A percentile compares a stretch with the other conserved stretches of the same genome.
These are phyloP conservation scores for Tilletia indica DNA, from an alignment of 1,284 basidiomycete genomes.

Conservation along the genomic window DNA sequence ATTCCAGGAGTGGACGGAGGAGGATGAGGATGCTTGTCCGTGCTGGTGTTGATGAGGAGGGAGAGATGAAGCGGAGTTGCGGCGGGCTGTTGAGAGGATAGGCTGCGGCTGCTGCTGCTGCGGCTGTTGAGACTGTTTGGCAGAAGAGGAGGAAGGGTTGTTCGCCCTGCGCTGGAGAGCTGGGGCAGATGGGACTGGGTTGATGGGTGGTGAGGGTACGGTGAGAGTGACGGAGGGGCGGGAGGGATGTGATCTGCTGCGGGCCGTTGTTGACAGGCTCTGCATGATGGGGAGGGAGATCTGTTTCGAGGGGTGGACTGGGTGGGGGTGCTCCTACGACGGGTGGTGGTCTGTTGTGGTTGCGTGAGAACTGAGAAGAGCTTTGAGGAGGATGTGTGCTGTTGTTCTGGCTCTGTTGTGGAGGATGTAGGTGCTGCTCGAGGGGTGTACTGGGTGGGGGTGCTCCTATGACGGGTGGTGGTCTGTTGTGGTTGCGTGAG, in stretches of 20 bases:
- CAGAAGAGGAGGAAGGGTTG: background rate
- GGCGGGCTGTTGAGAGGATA: background rate
- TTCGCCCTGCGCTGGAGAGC: background rate
- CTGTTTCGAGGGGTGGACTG: conserved; percentile 11
- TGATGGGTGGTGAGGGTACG: conserved; percentile 4
- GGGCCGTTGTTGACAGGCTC: background rate
- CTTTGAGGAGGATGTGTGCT: background rate
- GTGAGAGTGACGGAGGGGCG: conserved; percentile 10
- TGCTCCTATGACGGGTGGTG: background rate
- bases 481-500: background rate
- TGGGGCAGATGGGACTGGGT: background rate
- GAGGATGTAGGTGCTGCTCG: background rate
- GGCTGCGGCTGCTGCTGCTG: background rate
- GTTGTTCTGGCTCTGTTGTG: background rate
- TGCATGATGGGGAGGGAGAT: background rate
- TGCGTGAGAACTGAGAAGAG: background rate
- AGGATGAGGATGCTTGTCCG: background rate
- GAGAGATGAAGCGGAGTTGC: conserved; percentile 3
- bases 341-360: background rate
- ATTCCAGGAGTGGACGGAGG: conserved; percentile 1
- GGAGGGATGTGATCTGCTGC: background rate
- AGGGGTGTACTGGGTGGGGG: conserved; percentile 9
- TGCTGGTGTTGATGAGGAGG: background rate
- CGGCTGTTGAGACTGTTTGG: too few species aligned
- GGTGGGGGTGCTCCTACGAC: conserved; percentile 8